Percentiles rank a stretch among this genome's conserved stretches.
Conservation (phyloP, 169 alveolate species). For the Blepharisma undulans region DNA sequence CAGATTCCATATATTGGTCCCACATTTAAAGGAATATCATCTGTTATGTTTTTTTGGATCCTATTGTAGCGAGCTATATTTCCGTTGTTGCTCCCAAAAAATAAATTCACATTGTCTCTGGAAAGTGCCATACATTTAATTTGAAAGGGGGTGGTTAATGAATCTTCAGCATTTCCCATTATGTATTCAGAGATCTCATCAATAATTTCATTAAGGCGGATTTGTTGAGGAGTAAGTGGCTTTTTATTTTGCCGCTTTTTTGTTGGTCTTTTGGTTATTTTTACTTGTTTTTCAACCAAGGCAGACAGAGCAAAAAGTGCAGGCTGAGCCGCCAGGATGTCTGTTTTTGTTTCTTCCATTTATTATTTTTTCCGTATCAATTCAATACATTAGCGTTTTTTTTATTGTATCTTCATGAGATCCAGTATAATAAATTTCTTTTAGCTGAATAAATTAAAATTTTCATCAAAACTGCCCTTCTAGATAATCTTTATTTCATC, state of each 20-base stretch:
- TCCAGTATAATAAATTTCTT: no score
- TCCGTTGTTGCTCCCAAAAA: background rate
- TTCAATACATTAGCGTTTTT: no score
- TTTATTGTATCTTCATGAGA: no score
- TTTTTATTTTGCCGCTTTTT: background rate
- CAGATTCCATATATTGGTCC: background rate
- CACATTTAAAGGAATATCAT: constrained; percentile 16
- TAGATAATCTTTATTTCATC: no score
- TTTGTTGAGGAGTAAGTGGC: background rate
- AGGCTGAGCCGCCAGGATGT: background rate
- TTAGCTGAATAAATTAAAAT: no score
- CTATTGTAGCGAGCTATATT: background rate
- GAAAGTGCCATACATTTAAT: background rate
- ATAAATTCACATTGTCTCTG: background rate
- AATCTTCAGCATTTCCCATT: background rate
- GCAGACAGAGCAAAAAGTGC: background rate
- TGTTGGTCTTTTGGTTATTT: background rate
- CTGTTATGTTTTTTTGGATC: background rate
- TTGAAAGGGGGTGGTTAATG: background rate
- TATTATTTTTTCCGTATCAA: no score
- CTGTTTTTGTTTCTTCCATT: background rate
- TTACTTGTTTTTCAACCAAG: background rate
- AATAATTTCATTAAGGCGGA: background rate
- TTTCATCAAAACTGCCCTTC: no score
- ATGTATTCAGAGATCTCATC: background rate